Conservation (phyloP, 2,329 filamentous ascomycete genomes). For the Passalora sequoiae region DNA sequence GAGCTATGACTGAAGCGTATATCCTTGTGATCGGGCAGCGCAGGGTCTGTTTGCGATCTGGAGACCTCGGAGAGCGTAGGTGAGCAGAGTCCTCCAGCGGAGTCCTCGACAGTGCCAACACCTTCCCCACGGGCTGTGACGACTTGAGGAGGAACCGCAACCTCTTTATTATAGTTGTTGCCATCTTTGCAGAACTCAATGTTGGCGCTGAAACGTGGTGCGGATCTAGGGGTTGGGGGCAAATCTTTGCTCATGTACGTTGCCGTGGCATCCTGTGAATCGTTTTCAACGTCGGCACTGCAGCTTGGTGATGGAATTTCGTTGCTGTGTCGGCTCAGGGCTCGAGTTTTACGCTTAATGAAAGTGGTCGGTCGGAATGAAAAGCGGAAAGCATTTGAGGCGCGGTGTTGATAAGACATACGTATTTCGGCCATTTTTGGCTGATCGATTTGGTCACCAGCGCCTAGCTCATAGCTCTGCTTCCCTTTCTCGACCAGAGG, state of each 20-base stretch:
- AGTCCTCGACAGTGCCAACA: neutral
- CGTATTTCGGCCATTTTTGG: neutral
- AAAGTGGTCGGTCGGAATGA: conserved; percentile 1
- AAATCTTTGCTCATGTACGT: too few species aligned
- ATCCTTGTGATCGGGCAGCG: neutral
- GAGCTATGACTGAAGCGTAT: neutral
- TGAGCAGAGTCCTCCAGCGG: neutral
- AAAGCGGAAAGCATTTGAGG: conserved; percentile 1
- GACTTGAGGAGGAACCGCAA: neutral
- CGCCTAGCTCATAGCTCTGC: conserved; percentile 5
- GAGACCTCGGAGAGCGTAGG: conserved; percentile 6
- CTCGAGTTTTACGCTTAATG: neutral
- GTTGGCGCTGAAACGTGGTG: conserved; percentile 6
- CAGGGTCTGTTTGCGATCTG: neutral
- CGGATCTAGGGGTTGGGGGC: too few species aligned
- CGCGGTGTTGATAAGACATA: conserved; percentile 1
- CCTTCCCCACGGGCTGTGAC: neutral
- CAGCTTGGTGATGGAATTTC: neutral
- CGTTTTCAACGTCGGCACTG: neutral
- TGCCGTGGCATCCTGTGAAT: neutral
- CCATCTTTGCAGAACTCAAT: conserved; percentile 1
- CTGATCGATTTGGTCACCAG: neutral
- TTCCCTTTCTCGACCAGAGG: neutral
- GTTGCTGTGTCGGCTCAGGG: conserved; percentile 2
- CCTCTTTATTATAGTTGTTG: neutral